A percentile compares a stretch with the other conserved stretches of the same genome.
Conservation (phyloP, 2,329 filamentous ascomycete genomes). For the Plectosphaerella plurivora region DNA sequence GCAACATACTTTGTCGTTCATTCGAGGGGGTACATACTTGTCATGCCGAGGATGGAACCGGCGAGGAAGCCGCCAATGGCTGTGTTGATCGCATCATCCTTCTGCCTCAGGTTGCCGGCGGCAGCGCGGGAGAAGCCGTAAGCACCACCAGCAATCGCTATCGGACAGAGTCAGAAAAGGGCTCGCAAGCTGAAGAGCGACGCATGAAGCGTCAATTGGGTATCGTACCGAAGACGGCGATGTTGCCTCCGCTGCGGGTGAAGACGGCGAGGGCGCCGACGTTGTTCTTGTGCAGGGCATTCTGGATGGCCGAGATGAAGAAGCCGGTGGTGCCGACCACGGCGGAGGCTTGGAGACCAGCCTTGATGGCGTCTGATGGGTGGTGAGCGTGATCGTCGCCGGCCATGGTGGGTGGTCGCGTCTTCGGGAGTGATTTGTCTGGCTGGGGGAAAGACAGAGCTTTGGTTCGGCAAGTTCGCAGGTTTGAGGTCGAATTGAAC, state of each 20-base stretch:
- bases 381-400: slow-evolving; percentile 52
- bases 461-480: slow-evolving; percentile 11
- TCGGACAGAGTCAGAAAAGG: not conserved
- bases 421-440: not conserved
- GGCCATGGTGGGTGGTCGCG: slow-evolving; percentile 13
- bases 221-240: slow-evolving; percentile 35
- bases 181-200: not conserved
- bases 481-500: slow-evolving; percentile 13
- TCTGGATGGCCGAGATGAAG: slow-evolving; percentile 75
- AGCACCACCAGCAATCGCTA: slow-evolving; percentile 68
- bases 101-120: slow-evolving; percentile 79
- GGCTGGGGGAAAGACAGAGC: slow-evolving; percentile 1
- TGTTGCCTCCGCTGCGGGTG: slow-evolving; percentile 70
- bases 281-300: slow-evolving; percentile 79
- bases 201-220: not conserved
- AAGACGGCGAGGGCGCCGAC: slow-evolving; percentile 77
- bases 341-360: slow-evolving; percentile 58
- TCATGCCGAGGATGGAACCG: slow-evolving; percentile 68
- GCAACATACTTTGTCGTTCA: not conserved
- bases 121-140: slow-evolving; percentile 76
- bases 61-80: slow-evolving; percentile 72
- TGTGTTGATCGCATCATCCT: slow-evolving; percentile 74
- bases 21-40: slow-evolving; percentile 52
- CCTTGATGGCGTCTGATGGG: slow-evolving; percentile 69
- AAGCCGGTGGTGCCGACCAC: slow-evolving; percentile 65